Base-by-base conservation (phyloP, 768 basidiomycete genomes). In the Leucocoprinus birnbaumii region DNA sequence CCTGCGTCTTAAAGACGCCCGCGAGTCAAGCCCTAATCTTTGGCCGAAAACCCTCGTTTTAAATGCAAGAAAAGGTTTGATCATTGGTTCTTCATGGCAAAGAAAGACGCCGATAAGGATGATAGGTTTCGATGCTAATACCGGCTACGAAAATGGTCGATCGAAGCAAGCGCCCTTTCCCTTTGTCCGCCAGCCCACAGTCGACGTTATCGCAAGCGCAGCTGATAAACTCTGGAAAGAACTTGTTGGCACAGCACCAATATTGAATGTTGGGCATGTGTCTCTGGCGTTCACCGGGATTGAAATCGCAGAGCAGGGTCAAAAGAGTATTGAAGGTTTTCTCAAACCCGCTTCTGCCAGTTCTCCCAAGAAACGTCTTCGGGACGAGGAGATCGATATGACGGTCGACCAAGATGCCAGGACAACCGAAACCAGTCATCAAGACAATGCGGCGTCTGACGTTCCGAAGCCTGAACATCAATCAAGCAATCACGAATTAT, bases 41-140 rank as follows among this genome's bases (percentile, higher is more conserved):
- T 96, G 96, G 97, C 97, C 97, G 0, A 98, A 92, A 70, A 89
- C 90, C 0, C 75, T 99, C 43, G 92, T 89, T 16, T 71, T 99
- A 27, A 84, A 87, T 59, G 80, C 84, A 25, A 77, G 89, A 25
- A 85, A 87, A 76, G 87, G 93, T 82, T 11, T 52, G 31, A 26
- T 42, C n/a, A 38, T 9, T 47, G 14, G 35, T 13, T 38, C 9
- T 37, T 40, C 16, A n/a, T 26, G 8, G 22, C 19, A 43, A 11
- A 43, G 16, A 24, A 21, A 7, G 16, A 34, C 53, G 22, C 24
- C 22, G 27, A 48, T 60, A 26, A 49, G 58, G 21, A 51, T 7
- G 43, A 47, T 56, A 25, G 43, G 52, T 7, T 47, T 26, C 24
- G 46, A 48, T 19, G 24, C 9, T 27, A 13, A n/a, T 27, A 48